Evolutionary conservation across 2,329 filamentous ascomycete species (phyloP).

Genomic region (Pseudogymnoascus sp.): DNA sequence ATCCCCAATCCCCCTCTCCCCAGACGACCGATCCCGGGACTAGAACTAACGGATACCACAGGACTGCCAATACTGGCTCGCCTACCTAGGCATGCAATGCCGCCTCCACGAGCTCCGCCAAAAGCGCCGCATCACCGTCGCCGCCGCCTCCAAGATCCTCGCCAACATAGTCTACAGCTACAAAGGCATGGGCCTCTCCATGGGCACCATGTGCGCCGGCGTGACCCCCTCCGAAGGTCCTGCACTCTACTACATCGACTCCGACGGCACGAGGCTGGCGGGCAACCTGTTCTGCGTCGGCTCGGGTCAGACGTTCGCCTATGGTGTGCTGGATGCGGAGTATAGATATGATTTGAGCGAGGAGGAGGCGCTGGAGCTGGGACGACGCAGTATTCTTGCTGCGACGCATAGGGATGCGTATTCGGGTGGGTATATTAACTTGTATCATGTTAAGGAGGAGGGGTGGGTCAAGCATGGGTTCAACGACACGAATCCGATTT

Average conservation of each 20-base stretch:
- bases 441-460: slow-evolving; percentile 98
- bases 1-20: not conserved
- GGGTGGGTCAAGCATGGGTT: slow-evolving; percentile 99
- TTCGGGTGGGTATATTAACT: slow-evolving; percentile 96
- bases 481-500: slow-evolving; percentile 96
- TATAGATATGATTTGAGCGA: slow-evolving; percentile 83
- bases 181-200: slow-evolving; percentile 97
- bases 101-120: slow-evolving; percentile 97
- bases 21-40: not conserved
- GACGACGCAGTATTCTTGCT: slow-evolving; percentile 84
- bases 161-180: slow-evolving; percentile 97
- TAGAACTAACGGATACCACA: slow-evolving; percentile 27
- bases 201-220: slow-evolving; percentile 99
- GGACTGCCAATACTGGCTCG: slow-evolving; percentile 99
- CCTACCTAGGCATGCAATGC: slow-evolving; percentile 98
- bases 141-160: slow-evolving; percentile 95
- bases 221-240: slow-evolving; percentile 93
- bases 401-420: slow-evolving; percentile 97
- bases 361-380: slow-evolving; percentile 85
- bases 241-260: slow-evolving; percentile 98
- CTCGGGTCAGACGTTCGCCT: slow-evolving; percentile 96
- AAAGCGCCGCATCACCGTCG: slow-evolving; percentile 97
- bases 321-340: slow-evolving; percentile 93
- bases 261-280: slow-evolving; percentile 82
- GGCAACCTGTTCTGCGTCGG: slow-evolving; percentile 98